A percentile compares a stretch with the other conserved stretches of the same genome.
Evolutionary conservation across 495 filamentous ascomycete species (phyloP).

Genomic region (Xylaria venustula): DNA sequence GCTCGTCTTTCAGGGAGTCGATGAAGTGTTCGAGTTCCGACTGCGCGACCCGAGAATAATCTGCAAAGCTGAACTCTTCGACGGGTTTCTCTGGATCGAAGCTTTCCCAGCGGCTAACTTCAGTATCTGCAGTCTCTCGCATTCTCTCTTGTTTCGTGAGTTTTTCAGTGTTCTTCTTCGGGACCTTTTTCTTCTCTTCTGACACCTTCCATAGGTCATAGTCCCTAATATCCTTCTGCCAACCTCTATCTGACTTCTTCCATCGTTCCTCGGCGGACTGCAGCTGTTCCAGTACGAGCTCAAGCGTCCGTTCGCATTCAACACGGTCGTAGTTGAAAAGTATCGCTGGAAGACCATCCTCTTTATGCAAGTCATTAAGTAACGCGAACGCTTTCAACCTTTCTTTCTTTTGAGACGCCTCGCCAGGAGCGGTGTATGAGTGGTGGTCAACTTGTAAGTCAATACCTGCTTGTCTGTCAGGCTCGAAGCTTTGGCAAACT

Average conservation of each 20-base stretch:
- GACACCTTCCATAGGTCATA: conserved; percentile 52
- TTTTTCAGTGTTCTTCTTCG: conserved; percentile 39
- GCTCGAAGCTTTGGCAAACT: conserved; percentile 37
- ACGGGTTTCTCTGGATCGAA: conserved; percentile 66
- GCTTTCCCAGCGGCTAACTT: conserved; percentile 52
- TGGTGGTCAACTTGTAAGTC: neutral
- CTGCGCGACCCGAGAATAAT: conserved; percentile 49
- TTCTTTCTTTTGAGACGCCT: neutral
- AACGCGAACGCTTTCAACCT: conserved; percentile 54
- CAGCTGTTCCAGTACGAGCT: conserved; percentile 48
- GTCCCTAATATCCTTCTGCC: conserved; percentile 53
- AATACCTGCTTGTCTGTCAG: neutral
- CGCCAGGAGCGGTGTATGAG: neutral
- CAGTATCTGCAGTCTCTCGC: conserved; percentile 52
- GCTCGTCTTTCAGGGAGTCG: conserved; percentile 41
- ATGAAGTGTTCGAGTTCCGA: conserved; percentile 54
- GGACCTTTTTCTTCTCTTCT: conserved; percentile 29
- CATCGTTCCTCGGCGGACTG: conserved; percentile 52
- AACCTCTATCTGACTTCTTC: conserved; percentile 54
- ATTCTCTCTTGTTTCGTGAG: conserved; percentile 52
- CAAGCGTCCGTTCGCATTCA: conserved; percentile 58
- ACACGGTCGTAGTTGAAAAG: conserved; percentile 73
- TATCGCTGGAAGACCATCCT: conserved; percentile 67
- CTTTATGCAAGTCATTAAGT: conserved; percentile 58
- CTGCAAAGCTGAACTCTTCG: conserved; percentile 63